phyloP scores from a whole-genome alignment of 768 basidiomycete genomes.

The Candolleomyces aberdarensis region DNA sequence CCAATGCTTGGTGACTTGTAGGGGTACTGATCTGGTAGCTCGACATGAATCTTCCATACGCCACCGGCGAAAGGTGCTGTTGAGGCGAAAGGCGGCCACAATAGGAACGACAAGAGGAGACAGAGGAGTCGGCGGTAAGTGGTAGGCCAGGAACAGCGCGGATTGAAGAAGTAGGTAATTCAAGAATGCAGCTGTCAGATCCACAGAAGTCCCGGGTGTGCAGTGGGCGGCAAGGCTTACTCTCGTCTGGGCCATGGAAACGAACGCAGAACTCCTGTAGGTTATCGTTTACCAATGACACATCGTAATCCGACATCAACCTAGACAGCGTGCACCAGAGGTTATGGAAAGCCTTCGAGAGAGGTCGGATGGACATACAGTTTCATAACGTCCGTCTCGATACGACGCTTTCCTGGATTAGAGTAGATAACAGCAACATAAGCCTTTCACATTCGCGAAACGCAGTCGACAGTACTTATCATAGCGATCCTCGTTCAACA shows the following conservation, averaged over 20 bases:
- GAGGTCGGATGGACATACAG: constrained; percentile 50
- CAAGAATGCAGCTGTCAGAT: neutral
- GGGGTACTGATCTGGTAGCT: constrained; percentile 96
- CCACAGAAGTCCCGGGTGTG: neutral
- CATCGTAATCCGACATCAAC: constrained; percentile 98
- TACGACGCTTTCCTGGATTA: constrained; percentile 84
- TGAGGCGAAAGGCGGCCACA: neutral
- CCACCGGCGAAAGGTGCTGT: constrained; percentile 96
- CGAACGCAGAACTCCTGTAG: constrained; percentile 99
- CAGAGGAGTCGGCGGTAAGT: neutral
- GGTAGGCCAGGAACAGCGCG: neutral
- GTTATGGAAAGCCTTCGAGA: neutral
- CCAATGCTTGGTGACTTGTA: constrained; percentile 99
- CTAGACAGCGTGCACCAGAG: constrained; percentile 36
- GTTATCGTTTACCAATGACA: constrained; percentile 94
- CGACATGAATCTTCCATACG: constrained; percentile 99
- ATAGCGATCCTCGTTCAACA: constrained; percentile 6
- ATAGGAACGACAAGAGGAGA: neutral
- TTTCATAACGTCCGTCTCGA: constrained; percentile 99
- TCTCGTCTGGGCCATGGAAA: constrained; percentile 92
- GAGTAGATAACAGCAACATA: constrained; percentile 46
- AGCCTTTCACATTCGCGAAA: neutral
- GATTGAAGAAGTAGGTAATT: neutral
- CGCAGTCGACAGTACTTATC: constrained; percentile 10
- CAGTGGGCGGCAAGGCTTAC: constrained; percentile 44